Evolutionary conservation across 176 grass and related monocot genomes (phyloP), one percentile per base, ranked within the genome.

Genomic region (Oryza coarctata): DNA sequence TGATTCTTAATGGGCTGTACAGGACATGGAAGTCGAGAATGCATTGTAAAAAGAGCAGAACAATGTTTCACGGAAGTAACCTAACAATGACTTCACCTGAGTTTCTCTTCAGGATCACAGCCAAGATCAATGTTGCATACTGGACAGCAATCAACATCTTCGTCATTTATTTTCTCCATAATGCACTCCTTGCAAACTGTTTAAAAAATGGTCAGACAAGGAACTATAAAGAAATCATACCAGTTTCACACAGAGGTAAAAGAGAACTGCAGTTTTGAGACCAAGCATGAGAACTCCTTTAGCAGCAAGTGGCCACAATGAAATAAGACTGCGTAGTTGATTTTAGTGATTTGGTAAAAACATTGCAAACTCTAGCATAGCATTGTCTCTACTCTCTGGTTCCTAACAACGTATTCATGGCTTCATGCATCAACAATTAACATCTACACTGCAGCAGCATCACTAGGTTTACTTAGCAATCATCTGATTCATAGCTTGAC

Each of bases 171-270:
- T 90, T 96, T 94, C 38, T 92, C 82, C 81, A 94, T 82, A 88
- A 99, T 92, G 65, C 97, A 99, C 38, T 87, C 89, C 91, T 81
- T 81, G 45, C 97, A 99, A 90, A 99, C 97, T 99, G 89, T 29
- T 50, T 34, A 55, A 85, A 35, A 73, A 31, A 71, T 58, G 9
- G 15, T 75, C 76, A 85, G 41, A 73, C n/a, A 22, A 88, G 71
- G 49, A 88, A 85, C 33, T 77, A 36, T 55, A 67, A 43, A 80
- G 52, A 44, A 4, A 65, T n/a, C 39, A 79, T 47, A 7, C 22
- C 27, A 78, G 17, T 65, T 78, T 79, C 44, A 31, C 23, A 79
- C 69, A 70, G 17, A 62, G 5, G 29, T 61, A 57, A 35, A 40
- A 70, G 32, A 77, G 4, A 85, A 81, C 35, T 49, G 31, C 40